Evolutionary conservation across 2,329 filamentous ascomycete genomes (phyloP).

Genomic region (Ophiocordyceps unilateralis): DNA sequence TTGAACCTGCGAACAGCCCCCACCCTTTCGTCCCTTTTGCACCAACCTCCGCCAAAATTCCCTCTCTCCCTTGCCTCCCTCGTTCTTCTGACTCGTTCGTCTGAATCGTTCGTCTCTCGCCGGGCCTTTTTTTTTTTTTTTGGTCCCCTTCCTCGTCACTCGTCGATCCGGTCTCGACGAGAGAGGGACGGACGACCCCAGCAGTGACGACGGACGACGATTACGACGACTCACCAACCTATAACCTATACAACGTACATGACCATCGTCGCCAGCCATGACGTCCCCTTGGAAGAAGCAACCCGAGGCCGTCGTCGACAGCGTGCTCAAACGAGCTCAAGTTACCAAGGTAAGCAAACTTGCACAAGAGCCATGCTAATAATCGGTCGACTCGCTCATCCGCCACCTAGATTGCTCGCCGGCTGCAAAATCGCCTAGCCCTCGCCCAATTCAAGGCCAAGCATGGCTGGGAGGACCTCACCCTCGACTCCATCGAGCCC

Average conservation of each 20-base stretch:
- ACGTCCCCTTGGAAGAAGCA: conserved; percentile 42
- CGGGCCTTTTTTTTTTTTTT: background rate
- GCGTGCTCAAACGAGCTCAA: conserved; percentile 55
- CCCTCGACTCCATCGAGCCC: conserved; percentile 71
- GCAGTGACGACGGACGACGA: too few species aligned
- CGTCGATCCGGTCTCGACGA: background rate
- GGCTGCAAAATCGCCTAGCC: conserved; percentile 82
- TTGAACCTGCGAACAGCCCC: background rate
- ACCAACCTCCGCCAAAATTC: background rate
- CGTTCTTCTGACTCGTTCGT: too few species aligned
- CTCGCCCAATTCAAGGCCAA: conserved; percentile 96
- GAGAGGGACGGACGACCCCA: too few species aligned
- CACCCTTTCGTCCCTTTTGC: background rate
- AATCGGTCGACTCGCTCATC: background rate
- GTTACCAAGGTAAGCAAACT: conserved; percentile 60
- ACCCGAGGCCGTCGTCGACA: conserved; percentile 47
- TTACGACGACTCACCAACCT: background rate
- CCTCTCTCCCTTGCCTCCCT: background rate
- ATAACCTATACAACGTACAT: too few species aligned
- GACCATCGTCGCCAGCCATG: conserved; percentile 22
- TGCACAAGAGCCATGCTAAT: conserved; percentile 14
- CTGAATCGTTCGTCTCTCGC: background rate
- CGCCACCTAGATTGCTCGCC: conserved; percentile 64
- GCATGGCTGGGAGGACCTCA: conserved; percentile 85
- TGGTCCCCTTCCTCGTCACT: too few species aligned